Evolutionary conservation across 2,329 filamentous ascomycete species (phyloP), one percentile per base, ranked within the genome.

Genomic region (Penicillium sp.): DNA sequence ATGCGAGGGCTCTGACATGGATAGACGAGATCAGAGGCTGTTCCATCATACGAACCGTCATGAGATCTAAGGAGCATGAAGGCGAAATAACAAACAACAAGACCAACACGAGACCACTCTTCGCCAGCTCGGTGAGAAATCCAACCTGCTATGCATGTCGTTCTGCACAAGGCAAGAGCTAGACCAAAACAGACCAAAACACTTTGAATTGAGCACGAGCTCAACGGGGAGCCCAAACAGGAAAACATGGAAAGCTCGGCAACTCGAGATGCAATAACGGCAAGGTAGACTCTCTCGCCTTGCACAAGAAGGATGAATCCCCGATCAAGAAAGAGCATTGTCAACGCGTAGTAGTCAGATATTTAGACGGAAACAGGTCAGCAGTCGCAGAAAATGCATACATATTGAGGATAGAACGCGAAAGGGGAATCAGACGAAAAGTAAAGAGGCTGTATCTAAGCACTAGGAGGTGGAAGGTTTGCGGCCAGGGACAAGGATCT

Each of bases 401-500:
- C 39, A 37, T 47, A 46, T 45, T 42, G 44, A 49, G 39, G 18
- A 35, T 41, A 48, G 49, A 29, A 48, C 26, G 28, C 26, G 25
- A 33, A 44, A 29, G 38, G 39, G 41, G 35, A 45, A 45, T 45
- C 46, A 48, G 35, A 35, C 33, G 27, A 35, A 43, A 41, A 43
- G 39, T 33, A 18, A 24, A n/a, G 43, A 35, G 36, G 40, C 43
- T 43, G 34, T 41, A 12, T 27, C 56, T 56, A 41, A 56, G 54
- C 9, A 38, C 36, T 38, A 38, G 3, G 56, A 56, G 18, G 54
- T 52, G 32, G 63, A 65, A 43, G 65, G 58, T 52, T 68, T 70
- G 44, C 64, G 66, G 37, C 68, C 65, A 32, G 71, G 72, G 36
- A 74, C 70, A 28, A 72, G 52, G 39, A 74, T 75, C 51, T 74